A percentile compares a stretch with the other conserved stretches of the same genome.
Evolutionary conservation across 2,329 filamentous ascomycete species (phyloP).

Genomic region (Lojkania enalia): DNA sequence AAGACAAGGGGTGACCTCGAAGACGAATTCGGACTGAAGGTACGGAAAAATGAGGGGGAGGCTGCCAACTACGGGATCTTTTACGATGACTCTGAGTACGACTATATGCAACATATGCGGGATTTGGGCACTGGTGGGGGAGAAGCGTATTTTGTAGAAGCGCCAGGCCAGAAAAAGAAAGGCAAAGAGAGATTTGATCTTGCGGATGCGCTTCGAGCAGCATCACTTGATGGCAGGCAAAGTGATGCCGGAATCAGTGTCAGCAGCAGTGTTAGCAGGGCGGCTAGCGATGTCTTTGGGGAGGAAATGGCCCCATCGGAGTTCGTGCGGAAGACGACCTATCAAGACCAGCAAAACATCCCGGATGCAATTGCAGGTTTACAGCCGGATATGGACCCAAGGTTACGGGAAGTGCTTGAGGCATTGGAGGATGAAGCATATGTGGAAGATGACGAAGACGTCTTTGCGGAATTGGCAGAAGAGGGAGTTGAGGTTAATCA

Average conservation of each 20-base stretch:
- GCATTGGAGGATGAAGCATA: conserved; percentile 95
- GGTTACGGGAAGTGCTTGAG: conserved; percentile 86
- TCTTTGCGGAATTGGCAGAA: conserved; percentile 75
- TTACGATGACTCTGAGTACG: conserved; percentile 93
- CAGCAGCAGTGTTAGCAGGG: conserved; percentile 46
- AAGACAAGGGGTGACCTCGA: conserved; percentile 80
- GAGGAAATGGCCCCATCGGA: conserved; percentile 78
- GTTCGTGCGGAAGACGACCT: conserved; percentile 74
- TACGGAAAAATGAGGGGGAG: conserved; percentile 91
- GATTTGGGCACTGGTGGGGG: conserved; percentile 70
- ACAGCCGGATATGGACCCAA: conserved; percentile 96
- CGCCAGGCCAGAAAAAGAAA: conserved; percentile 69
- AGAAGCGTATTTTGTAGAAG: conserved; percentile 82
- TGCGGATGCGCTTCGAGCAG: conserved; percentile 74
- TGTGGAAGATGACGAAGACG: conserved; percentile 80
- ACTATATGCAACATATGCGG: conserved; percentile 99
- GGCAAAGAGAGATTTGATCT: conserved; percentile 74
- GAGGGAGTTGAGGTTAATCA: conserved; percentile 75
- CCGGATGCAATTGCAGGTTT: conserved; percentile 92
- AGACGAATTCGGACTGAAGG: conserved; percentile 66
- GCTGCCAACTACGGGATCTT: conserved; percentile 92
- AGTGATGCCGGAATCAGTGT: conserved; percentile 49
- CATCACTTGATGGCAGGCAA: conserved; percentile 46
- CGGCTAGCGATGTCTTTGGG: conserved; percentile 62
- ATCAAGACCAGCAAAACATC: conserved; percentile 90